phyloP scores from a whole-genome alignment of 2,329 filamentous ascomycete genomes.

The Aureobasidium sp. region DNA sequence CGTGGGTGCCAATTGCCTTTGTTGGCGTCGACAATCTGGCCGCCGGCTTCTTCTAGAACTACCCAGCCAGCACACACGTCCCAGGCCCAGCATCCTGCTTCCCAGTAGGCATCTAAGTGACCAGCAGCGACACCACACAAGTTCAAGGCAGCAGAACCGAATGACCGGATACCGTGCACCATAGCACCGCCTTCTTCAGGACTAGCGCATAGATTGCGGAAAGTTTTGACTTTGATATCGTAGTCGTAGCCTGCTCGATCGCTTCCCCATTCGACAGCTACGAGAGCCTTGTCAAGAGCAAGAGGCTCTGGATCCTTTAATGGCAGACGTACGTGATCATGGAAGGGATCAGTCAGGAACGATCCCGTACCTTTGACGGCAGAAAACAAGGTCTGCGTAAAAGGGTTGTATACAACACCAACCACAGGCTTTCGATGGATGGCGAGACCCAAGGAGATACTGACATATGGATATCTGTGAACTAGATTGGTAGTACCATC shows the following conservation, averaged over 20 bases:
- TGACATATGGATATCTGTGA: constrained; percentile 65
- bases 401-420: constrained; percentile 76
- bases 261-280: constrained; percentile 67
- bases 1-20: constrained; percentile 58
- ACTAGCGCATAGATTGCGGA: constrained; percentile 43
- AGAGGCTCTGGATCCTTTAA: constrained; percentile 45
- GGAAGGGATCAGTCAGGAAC: constrained; percentile 33
- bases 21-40: constrained; percentile 63
- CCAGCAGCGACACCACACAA: constrained; percentile 64
- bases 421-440: constrained; percentile 54
- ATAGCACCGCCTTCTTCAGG: constrained; percentile 61
- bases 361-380: constrained; percentile 61
- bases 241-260: constrained; percentile 60
- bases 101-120: constrained; percentile 68
- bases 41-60: constrained; percentile 65
- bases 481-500: constrained; percentile 79
- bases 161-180: constrained; percentile 63
- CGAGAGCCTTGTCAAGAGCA: constrained; percentile 51
- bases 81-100: constrained; percentile 79
- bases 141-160: constrained; percentile 69
- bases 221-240: constrained; percentile 58
- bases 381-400: constrained; percentile 59
- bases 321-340: constrained; percentile 34
- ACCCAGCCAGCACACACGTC: constrained; percentile 78
- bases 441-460: constrained; percentile 67